A percentile compares a stretch with the other conserved stretches of the same genome.
These are phyloP conservation scores for Oryza punctata DNA, from an alignment of 176 grass and related monocot genomes.

Conservation along the genomic window DNA sequence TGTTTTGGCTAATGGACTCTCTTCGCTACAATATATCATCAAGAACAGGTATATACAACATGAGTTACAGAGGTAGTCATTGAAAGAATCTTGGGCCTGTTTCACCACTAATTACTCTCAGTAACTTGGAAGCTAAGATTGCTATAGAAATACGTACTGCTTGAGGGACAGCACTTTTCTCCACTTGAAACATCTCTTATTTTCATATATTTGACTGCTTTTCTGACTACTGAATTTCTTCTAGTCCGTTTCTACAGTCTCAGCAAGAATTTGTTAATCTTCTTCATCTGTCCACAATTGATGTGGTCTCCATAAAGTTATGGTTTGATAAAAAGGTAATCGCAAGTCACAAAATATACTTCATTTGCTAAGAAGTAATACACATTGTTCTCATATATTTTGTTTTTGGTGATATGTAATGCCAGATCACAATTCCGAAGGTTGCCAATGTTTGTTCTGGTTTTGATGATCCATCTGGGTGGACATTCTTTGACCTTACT, in stretches of 20 bases:
- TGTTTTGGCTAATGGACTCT: slow-evolving; percentile 69
- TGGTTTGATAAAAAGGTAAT: slow-evolving; percentile 90
- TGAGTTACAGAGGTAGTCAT: background rate
- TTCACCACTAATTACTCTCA: background rate
- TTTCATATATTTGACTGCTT: slow-evolving; percentile 6
- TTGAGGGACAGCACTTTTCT: background rate
- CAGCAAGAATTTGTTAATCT: slow-evolving; percentile 65
- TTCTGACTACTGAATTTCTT: slow-evolving; percentile 44
- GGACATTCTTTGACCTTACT: slow-evolving; percentile 78
- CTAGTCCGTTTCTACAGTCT: slow-evolving; percentile 61
- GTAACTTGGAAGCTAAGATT: slow-evolving; percentile 4
- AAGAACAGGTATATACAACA: slow-evolving; percentile 51
- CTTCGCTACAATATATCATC: slow-evolving; percentile 67
- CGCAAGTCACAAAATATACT: background rate
- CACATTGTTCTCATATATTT: background rate
- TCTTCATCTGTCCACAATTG: slow-evolving; percentile 62
- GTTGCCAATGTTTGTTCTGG: slow-evolving; percentile 70
- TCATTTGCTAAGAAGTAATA: background rate
- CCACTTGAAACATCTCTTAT: background rate
- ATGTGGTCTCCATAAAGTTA: slow-evolving; percentile 72
- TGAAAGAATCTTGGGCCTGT: background rate
- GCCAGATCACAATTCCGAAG: slow-evolving; percentile 72
- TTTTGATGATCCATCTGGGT: slow-evolving; percentile 74
- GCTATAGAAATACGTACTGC: background rate
- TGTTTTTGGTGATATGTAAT: slow-evolving; percentile 21